Evolutionary conservation across 2,329 filamentous ascomycete species (phyloP).

Genomic region (Apiospora hydei): DNA sequence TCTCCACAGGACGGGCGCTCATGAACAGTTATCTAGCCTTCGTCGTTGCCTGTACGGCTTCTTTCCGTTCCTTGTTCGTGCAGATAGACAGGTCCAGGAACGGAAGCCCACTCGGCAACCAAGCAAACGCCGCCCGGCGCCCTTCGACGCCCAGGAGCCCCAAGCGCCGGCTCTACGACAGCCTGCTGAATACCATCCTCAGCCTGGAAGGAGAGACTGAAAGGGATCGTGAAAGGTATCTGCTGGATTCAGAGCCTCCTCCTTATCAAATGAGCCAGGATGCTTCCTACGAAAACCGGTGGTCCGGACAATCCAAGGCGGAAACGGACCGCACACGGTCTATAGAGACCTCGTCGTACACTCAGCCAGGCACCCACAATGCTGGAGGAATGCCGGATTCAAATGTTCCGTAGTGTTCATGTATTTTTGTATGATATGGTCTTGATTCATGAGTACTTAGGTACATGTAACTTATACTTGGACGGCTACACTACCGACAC

Average conservation of each 20-base stretch:
- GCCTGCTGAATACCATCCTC: not conserved
- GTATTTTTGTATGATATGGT: not conserved
- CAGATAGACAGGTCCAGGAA: not conserved
- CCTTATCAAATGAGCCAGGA: not conserved
- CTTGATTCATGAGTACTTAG: not conserved
- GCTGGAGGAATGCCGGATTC: not conserved
- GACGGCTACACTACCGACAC: too few relatives aligned
- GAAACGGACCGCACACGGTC: not conserved
- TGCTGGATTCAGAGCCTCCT: not conserved
- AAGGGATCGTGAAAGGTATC: not conserved
- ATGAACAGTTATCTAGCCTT: too few relatives aligned
- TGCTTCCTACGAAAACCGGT: not conserved
- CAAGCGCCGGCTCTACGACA: not conserved
- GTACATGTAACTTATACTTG: too few relatives aligned
- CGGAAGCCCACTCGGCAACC: not conserved
- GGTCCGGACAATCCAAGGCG: too few relatives aligned
- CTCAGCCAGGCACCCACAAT: not conserved
- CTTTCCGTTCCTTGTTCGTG: not conserved
- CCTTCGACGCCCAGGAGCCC: not conserved
- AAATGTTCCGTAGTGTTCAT: not conserved
- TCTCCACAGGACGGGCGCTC: too few relatives aligned
- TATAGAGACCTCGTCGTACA: not conserved
- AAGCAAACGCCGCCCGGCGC: not conserved
- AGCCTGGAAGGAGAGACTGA: not conserved
- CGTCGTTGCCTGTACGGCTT: not conserved